Base-by-base conservation (phyloP, 306 rosid species). In the Cucurbita maxima region DNA sequence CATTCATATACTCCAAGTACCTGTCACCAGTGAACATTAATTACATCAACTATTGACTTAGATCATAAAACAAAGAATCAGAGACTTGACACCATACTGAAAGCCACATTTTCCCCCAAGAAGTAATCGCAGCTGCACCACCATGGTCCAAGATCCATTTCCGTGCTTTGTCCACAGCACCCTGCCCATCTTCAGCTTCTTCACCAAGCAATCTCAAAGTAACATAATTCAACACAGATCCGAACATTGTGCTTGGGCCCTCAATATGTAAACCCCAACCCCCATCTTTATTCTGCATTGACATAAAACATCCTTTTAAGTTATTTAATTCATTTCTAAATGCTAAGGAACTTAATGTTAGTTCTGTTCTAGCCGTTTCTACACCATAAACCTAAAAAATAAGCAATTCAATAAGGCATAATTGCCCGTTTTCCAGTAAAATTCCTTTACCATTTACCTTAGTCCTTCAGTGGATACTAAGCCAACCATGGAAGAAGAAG, bases 31-130 rank as follows among this genome's bases (percentile, higher is more conserved):
- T 51, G 64, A 63, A 68, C 57, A 68, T 47, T 68, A 51, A 47
- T 47, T 47, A 8, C 43, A 68, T 47, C 43, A 22, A 22, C 73
- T 19, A 25, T 47, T 68, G 20, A 68, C 48, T 47, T 68, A 47
- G 73, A 68, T 68, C 41, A 68, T 47, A 68, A 47, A 25, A 12
- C 55, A 67, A 45, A 11, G 57, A 68, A 68, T 47, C 41, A 22
- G 41, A 74, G 47, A 19, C 47, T 54, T 1, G 75, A 48, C 38
- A 14, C 71, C 83, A 52, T 71, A 80, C 83, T 41, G 83, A 75
- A 71, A 80, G 83, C 83, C 83, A 80, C 83, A 80, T 80, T 62
- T 80, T 80, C n/a, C 83, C 83, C 83, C 83, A 80, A 41, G 79
- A 80, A 76, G 83, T 76, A 55, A 72, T 81, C 30, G 64, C 25